phyloP scores from a whole-genome alignment of 2,329 filamentous ascomycete genomes.

The Xenoacremonium recifei region DNA sequence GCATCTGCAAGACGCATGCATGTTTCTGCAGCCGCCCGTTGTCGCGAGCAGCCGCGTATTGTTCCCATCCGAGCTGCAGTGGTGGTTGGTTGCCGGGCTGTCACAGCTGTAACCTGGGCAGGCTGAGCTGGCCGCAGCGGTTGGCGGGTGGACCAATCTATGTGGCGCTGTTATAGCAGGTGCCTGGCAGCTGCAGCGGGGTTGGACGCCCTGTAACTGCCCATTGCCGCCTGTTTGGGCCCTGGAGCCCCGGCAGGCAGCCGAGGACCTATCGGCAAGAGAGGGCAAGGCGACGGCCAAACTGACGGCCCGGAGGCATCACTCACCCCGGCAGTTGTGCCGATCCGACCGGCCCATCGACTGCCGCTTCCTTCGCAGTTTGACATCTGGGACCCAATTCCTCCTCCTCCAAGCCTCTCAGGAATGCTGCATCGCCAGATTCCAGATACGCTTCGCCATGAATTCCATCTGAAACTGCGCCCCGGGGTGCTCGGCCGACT shows the following conservation, averaged over 20 bases:
- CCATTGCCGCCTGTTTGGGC: not conserved
- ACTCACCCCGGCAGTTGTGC: no score
- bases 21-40: not conserved
- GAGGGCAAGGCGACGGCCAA: not conserved
- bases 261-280: not conserved
- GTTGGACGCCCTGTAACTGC: not conserved
- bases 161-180: not conserved
- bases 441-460: no score
- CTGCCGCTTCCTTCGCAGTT: not conserved
- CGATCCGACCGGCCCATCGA: no score
- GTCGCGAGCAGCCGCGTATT: not conserved
- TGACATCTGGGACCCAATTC: not conserved
- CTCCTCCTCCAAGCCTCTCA: no score
- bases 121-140: no score
- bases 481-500: no score
- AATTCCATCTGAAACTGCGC: no score
- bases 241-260: not conserved
- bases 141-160: not conserved
- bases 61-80: not conserved
- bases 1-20: no score
- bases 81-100: not conserved
- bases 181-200: not conserved
- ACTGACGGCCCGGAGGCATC: not conserved
- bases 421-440: no score
- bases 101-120: no score